These are phyloP conservation scores for Schwanniomyces polymorphus DNA, from an alignment of 805 yeast species.

Conservation along the genomic window DNA sequence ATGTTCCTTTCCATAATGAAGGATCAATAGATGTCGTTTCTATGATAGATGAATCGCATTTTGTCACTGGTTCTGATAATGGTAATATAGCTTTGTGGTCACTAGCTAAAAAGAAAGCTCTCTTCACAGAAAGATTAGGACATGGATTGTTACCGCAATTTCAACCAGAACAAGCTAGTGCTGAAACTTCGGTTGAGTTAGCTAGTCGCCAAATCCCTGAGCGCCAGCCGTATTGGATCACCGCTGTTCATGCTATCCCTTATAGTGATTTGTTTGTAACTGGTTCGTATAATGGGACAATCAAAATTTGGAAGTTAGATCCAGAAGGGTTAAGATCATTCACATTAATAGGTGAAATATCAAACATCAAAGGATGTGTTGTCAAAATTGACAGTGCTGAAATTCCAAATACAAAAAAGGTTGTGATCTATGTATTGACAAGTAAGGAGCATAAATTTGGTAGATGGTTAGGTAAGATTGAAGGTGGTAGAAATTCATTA, in stretches of 20 bases:
- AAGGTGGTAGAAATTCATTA: constrained; percentile 74
- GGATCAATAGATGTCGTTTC: constrained; percentile 89
- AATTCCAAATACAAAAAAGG: constrained; percentile 50
- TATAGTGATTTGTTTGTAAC: constrained; percentile 79
- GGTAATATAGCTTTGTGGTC: constrained; percentile 93
- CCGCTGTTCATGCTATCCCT: constrained; percentile 79
- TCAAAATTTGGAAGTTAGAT: constrained; percentile 76
- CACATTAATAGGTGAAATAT: constrained; percentile 52
- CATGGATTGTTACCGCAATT: constrained; percentile 69
- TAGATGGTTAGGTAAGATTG: constrained; percentile 70
- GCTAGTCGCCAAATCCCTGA: constrained; percentile 58
- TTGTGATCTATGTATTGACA: constrained; percentile 57
- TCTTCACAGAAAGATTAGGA: constrained; percentile 63
- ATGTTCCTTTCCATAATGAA: constrained; percentile 53
- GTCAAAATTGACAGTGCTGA: constrained; percentile 61
- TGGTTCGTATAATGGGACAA: constrained; percentile 84
- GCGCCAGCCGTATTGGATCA: constrained; percentile 81
- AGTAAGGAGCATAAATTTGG: constrained; percentile 89
- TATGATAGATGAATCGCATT: constrained; percentile 90
- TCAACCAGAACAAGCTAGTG: constrained; percentile 38
- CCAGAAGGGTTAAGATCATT: constrained; percentile 61
- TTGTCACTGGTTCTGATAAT: constrained; percentile 93
- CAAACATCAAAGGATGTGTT: constrained; percentile 67
- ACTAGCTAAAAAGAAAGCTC: constrained; percentile 83
- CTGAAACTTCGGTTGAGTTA: constrained; percentile 54